Conservation (phyloP, 2,329 filamentous ascomycete genomes). For the Xylaria sp. region DNA sequence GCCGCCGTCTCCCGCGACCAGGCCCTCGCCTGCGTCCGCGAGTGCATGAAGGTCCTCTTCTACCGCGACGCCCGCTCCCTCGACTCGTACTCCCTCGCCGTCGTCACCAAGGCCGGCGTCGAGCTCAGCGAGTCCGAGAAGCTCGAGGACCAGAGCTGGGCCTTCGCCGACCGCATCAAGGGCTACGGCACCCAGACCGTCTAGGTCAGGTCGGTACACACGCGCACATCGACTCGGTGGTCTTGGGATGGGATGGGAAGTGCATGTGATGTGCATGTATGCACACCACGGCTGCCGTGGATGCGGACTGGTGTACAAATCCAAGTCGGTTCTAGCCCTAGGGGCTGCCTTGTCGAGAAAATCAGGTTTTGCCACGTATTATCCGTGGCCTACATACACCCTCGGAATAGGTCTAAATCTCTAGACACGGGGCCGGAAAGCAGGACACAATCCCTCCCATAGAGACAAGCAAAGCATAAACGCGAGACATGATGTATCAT, state of each 20-base stretch:
- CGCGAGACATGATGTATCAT: constrained; percentile 11
- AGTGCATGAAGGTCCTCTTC: constrained; percentile 98
- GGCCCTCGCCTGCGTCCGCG: constrained; percentile 80
- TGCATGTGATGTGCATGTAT: background rate
- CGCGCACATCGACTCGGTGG: background rate
- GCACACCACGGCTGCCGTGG: background rate
- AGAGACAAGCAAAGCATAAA: constrained; percentile 5
- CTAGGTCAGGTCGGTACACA: constrained; percentile 47
- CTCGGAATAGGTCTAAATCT: background rate
- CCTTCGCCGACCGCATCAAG: constrained; percentile 91
- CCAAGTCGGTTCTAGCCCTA: background rate
- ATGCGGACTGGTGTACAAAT: background rate
- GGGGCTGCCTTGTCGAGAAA: background rate
- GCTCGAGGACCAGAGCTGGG: constrained; percentile 96
- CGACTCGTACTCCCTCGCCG: constrained; percentile 88
- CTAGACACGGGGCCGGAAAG: background rate
- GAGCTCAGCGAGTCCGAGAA: constrained; percentile 83
- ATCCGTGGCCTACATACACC: background rate
- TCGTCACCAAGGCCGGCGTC: constrained; percentile 88
- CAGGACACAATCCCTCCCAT: background rate
- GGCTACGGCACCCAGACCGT: constrained; percentile 90
- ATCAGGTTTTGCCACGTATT: background rate
- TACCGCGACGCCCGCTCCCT: constrained; percentile 94
- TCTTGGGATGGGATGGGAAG: background rate
- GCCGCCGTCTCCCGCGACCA: constrained; percentile 74